Evolutionary conservation across 2,329 filamentous ascomycete genomes (phyloP).

Genomic region (Diaporthe eres): DNA sequence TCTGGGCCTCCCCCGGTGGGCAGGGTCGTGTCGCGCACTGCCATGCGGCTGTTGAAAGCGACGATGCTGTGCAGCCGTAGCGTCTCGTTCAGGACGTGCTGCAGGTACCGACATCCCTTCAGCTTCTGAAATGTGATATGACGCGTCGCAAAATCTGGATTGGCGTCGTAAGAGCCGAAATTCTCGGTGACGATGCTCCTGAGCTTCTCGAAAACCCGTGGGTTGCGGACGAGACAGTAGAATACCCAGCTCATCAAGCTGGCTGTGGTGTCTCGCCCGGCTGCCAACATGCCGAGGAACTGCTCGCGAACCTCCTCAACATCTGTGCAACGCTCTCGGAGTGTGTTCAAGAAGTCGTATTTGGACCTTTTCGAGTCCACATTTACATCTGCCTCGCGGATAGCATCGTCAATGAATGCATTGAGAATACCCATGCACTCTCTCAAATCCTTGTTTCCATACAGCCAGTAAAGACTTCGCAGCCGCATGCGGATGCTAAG

Average conservation of each 20-base stretch:
- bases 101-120: constrained; percentile 58
- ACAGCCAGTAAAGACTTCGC: constrained; percentile 27
- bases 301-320: background rate
- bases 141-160: constrained; percentile 24
- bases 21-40: background rate
- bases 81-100: constrained; percentile 59
- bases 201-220: constrained; percentile 48
- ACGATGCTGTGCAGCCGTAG: constrained; percentile 29
- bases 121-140: constrained; percentile 57
- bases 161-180: constrained; percentile 7
- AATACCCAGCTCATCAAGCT: constrained; percentile 22
- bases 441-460: background rate
- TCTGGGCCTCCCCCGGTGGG: background rate
- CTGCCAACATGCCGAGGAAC: background rate
- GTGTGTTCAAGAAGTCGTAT: constrained; percentile 5
- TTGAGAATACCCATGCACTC: constrained; percentile 4
- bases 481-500: constrained; percentile 28
- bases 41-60: constrained; percentile 42
- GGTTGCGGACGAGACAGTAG: constrained; percentile 40
- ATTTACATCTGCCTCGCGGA: background rate
- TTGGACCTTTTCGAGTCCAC: background rate
- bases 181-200: constrained; percentile 26
- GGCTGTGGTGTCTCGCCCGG: background rate
- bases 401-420: background rate
- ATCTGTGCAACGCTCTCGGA: background rate